phyloP scores from a whole-genome alignment of 805 yeast genomes.

The Lipomyces spencermartinsiae region DNA sequence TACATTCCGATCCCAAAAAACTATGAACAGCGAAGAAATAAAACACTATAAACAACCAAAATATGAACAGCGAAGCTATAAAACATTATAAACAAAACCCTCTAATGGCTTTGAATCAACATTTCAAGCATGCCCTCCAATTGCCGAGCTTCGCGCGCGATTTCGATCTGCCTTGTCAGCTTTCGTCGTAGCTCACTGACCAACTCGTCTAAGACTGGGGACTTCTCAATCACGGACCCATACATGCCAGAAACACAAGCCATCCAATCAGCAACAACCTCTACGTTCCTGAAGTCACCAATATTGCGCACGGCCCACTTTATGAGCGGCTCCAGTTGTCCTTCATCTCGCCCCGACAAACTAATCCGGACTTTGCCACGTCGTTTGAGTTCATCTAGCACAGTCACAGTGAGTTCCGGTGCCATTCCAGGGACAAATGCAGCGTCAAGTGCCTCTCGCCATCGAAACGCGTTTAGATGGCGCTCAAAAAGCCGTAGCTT shows the following conservation, averaged over 20 bases:
- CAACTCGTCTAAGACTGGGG: conserved; percentile 78
- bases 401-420: conserved; percentile 79
- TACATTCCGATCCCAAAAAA: background rate
- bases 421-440: conserved; percentile 83
- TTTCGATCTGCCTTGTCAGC: conserved; percentile 70
- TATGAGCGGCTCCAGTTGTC: conserved; percentile 80
- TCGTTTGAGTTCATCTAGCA: conserved; percentile 81
- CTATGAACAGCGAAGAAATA: background rate
- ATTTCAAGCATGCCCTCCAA: conserved; percentile 94
- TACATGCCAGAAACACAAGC: conserved; percentile 76
- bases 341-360: conserved; percentile 81
- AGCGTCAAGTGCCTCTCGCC: conserved; percentile 90
- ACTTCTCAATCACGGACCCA: conserved; percentile 54
- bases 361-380: conserved; percentile 90
- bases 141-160: conserved; percentile 85
- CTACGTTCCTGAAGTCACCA: conserved; percentile 77
- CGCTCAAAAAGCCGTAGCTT: conserved; percentile 82
- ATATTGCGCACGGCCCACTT: conserved; percentile 80
- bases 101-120: conserved; percentile 53
- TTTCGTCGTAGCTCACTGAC: conserved; percentile 61
- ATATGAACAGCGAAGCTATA: background rate
- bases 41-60: background rate
- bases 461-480: conserved; percentile 82
- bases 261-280: conserved; percentile 69
- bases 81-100: background rate